phyloP scores from a whole-genome alignment of 2,329 filamentous ascomycete genomes.

The Phoma sp. region DNA sequence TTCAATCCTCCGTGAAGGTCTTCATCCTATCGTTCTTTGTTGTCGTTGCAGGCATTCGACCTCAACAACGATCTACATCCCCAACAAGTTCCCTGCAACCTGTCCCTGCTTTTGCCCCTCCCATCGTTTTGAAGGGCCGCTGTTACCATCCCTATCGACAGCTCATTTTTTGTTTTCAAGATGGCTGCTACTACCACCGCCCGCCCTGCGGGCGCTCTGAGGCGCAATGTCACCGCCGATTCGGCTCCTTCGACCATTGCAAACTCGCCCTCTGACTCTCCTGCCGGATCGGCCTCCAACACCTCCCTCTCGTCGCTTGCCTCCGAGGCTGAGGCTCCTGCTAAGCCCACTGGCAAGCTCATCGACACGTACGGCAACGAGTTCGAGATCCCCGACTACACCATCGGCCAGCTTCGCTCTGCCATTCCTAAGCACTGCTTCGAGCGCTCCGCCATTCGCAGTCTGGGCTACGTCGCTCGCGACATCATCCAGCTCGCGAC shows the following conservation, averaged over 20 bases:
- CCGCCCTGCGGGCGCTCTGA: slow-evolving; percentile 55
- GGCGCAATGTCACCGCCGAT: slow-evolving; percentile 57
- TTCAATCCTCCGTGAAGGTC: slow-evolving; percentile 16
- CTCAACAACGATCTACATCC: slow-evolving; percentile 31
- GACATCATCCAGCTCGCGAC: slow-evolving; percentile 74
- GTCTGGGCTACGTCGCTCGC: slow-evolving; percentile 82
- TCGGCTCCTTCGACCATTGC: slow-evolving; percentile 59
- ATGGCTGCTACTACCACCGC: slow-evolving; percentile 61
- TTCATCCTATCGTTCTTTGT: slow-evolving; percentile 12
- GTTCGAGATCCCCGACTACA: slow-evolving; percentile 92
- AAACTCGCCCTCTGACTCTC: slow-evolving; percentile 65
- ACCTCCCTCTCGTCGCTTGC: slow-evolving; percentile 92
- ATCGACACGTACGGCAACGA: slow-evolving; percentile 93
- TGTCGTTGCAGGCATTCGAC: slow-evolving; percentile 19
- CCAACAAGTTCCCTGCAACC: slow-evolving; percentile 30
- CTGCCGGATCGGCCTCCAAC: slow-evolving; percentile 72
- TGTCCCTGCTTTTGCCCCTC: slow-evolving; percentile 14
- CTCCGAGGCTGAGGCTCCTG: slow-evolving; percentile 62
- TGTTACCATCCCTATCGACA: slow-evolving; percentile 5
- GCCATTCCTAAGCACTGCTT: slow-evolving; percentile 98
- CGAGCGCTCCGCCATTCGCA: slow-evolving; percentile 77
- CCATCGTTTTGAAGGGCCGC: slow-evolving; percentile 1
- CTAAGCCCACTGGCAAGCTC: slow-evolving; percentile 66
- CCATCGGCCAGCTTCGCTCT: slow-evolving; percentile 95
- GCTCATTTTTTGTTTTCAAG: slow-evolving; percentile 8